phyloP scores from a whole-genome alignment of 495 filamentous ascomycete genomes.

The Lophiostoma macrostomum region DNA sequence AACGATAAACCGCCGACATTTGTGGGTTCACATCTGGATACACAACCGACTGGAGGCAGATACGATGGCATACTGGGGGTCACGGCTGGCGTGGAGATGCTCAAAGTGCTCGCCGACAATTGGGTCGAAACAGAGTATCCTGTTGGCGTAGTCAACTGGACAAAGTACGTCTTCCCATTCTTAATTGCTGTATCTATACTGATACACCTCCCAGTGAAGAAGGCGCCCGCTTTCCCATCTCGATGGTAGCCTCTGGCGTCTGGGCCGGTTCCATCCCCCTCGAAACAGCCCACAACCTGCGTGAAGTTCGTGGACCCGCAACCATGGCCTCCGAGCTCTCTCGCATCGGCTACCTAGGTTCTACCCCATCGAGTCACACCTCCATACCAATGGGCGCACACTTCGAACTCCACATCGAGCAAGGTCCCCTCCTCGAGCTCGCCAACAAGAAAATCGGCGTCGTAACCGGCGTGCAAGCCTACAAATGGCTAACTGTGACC shows the following conservation, averaged over 20 bases:
- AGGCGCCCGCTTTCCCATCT: conserved; percentile 75
- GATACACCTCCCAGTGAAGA: conserved; percentile 53
- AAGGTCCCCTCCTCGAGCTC: conserved; percentile 67
- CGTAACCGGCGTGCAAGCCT: conserved; percentile 67
- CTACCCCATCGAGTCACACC: conserved; percentile 54
- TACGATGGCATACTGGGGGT: conserved; percentile 78
- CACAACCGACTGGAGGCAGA: conserved; percentile 71
- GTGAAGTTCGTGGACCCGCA: conserved; percentile 53
- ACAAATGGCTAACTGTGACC: conserved; percentile 67
- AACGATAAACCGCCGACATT: conserved; percentile 59
- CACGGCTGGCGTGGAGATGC: conserved; percentile 66
- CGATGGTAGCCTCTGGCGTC: conserved; percentile 73
- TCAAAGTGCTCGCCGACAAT: conserved; percentile 66
- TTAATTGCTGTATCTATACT: background rate
- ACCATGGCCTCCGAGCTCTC: conserved; percentile 68
- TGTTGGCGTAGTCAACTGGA: conserved; percentile 77
- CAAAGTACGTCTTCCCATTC: conserved; percentile 50
- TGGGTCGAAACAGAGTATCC: conserved; percentile 66
- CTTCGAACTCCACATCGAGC: conserved; percentile 83
- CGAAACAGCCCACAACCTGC: conserved; percentile 58
- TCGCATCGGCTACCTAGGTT: conserved; percentile 68
- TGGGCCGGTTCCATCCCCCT: conserved; percentile 69
- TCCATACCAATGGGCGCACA: conserved; percentile 71
- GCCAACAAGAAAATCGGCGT: conserved; percentile 63
- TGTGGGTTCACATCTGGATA: conserved; percentile 73